A percentile compares a stretch with the other conserved stretches of the same genome.
phyloP scores from a whole-genome alignment of 208 protist genomes.

The Tritrichomonas foetus region DNA sequence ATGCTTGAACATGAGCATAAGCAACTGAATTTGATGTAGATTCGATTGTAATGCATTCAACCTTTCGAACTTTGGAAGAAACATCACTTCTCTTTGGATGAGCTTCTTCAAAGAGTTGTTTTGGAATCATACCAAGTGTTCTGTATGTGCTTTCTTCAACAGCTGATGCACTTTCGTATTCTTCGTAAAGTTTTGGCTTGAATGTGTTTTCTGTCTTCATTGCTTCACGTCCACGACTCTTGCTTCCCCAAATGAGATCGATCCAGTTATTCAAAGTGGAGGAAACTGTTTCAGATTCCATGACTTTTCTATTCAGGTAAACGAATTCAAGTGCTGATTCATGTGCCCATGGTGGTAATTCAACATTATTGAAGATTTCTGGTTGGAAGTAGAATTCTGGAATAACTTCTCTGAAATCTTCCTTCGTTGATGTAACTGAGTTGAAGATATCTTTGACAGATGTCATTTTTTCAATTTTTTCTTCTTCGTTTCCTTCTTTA shows the following conservation, averaged over 20 bases:
- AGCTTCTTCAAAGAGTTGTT: background rate
- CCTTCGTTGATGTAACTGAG: too few relatives aligned
- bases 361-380: background rate
- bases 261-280: background rate
- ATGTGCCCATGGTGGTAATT: background rate
- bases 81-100: too few relatives aligned
- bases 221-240: too few relatives aligned
- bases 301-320: background rate
- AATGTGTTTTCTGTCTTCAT: background rate
- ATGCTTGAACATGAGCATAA: too few relatives aligned
- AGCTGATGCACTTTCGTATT: background rate
- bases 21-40: too few relatives aligned
- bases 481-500: too few relatives aligned
- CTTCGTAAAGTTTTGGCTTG: background rate
- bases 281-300: background rate
- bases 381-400: background rate
- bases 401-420: background rate
- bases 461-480: too few relatives aligned
- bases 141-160: background rate
- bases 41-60: too few relatives aligned
- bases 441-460: too few relatives aligned
- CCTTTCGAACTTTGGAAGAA: too few relatives aligned
- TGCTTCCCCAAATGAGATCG: background rate
- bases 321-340: background rate
- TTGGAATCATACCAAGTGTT: background rate